Evolutionary conservation across 306 rosid species (phyloP), one percentile per base, ranked within the genome.

Genomic region (Begonia fuchsioides): DNA sequence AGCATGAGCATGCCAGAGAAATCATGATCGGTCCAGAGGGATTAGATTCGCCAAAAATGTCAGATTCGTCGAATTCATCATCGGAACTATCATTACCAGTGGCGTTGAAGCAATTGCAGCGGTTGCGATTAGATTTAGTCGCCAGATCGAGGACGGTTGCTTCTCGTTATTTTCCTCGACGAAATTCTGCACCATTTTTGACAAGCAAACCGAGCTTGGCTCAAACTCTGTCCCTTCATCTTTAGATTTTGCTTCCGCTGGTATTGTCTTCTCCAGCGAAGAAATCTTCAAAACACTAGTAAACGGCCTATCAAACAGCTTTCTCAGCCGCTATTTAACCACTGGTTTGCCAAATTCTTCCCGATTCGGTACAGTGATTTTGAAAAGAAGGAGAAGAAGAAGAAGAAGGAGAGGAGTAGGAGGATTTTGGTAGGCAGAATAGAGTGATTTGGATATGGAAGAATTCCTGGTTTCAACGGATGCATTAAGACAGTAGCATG

Each of bases 271-370:
- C 20, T 73, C 87, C 18, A 53, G 54, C n/a, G 63, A 54, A 0
- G 78, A 60, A 64, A 51, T 76, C 53, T 55, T 76, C 65, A 74
- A 54, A 3, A 76, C 93, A 56, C 59, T 73, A 13, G 79, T 44
- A 74, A 84, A 88, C 53, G 71, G 93, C 7, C 90, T 79, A 55
- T 81, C 93, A 13, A 88, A 54, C 9, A 88, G 81, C 47, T 86
- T 72, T 76, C 81, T 88, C 43, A 84, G 49, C 44, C 81, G 75
- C 38, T 93, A 83, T 82, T 79, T 88, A 4, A 53, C 69, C 13
- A 65, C 75, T 40, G 83, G 86, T 73, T 78, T 80, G 45, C 66
- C 76, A 38, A 54, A 64, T 58, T 86, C 82, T 18, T 56, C 54
- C 54, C 57, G 58, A 39, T 59, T 49, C 51, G 59, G 66, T 32